phyloP scores from a whole-genome alignment of 345 rosid genomes.

The Populus ilicifolia region DNA sequence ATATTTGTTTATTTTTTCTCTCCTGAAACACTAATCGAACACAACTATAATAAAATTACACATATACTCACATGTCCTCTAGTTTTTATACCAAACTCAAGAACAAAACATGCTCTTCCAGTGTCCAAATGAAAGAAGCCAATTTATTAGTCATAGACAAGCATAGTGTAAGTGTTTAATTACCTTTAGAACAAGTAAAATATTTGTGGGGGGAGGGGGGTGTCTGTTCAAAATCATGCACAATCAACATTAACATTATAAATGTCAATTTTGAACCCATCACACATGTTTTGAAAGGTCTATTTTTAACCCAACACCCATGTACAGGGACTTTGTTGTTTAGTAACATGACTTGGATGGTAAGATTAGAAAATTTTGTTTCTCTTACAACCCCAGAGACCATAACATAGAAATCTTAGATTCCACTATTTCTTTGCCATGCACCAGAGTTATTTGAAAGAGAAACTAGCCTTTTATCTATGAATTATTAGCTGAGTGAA shows the following conservation, averaged over 20 bases:
- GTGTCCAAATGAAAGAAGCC: not conserved
- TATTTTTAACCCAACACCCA: constrained; percentile 18
- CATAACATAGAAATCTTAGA: not conserved
- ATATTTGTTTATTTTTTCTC: too few relatives aligned
- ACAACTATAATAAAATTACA: too few relatives aligned
- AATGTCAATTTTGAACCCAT: constrained; percentile 8
- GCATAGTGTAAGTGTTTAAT: too few relatives aligned
- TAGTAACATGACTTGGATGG: not conserved
- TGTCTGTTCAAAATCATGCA: not conserved
- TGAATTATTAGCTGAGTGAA: constrained; percentile 18
- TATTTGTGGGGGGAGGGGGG: not conserved
- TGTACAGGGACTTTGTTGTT: not conserved
- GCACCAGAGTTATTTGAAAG: not conserved
- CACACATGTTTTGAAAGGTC: constrained; percentile 1
- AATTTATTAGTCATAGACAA: not conserved
- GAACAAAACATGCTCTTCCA: not conserved
- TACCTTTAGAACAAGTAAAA: not conserved
- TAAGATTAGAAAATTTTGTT: too few relatives aligned
- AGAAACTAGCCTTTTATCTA: constrained; percentile 14
- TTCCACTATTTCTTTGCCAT: not conserved
- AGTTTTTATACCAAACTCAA: not conserved
- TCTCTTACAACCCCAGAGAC: not conserved
- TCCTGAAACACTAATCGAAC: too few relatives aligned
- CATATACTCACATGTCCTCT: too few relatives aligned
- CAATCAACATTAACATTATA: not conserved